phyloP scores from a whole-genome alignment of 108 stramenopile genomes.

The Parietichytrium sp. region DNA sequence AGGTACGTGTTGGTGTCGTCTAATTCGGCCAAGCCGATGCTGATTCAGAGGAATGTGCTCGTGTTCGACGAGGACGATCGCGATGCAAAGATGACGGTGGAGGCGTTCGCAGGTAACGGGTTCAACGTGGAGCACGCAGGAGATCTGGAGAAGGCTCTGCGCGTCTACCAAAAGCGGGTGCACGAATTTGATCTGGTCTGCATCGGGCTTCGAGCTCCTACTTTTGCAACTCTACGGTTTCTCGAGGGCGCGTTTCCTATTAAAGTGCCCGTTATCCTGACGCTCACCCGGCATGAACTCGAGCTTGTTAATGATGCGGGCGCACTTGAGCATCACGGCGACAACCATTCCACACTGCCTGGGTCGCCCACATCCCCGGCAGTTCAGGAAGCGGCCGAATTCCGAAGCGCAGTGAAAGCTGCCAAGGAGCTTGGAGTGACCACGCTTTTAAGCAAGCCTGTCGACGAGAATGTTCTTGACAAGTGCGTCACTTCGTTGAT shows the following conservation, averaged over 20 bases:
- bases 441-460: neutral
- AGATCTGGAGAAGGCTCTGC: neutral
- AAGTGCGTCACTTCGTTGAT: neutral
- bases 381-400: neutral
- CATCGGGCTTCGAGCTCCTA: conserved; percentile 3
- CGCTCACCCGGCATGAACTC: neutral
- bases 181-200: neutral
- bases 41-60: neutral
- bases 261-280: conserved; percentile 19
- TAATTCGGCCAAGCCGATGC: too few relatives aligned
- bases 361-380: neutral
- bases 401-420: neutral
- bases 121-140: neutral
- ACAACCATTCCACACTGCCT: too few relatives aligned
- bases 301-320: neutral
- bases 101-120: neutral
- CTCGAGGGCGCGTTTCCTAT: neutral
- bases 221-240: neutral
- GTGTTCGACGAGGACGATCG: conserved; percentile 15
- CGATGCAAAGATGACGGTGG: neutral
- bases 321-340: too few relatives aligned
- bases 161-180: neutral
- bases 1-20: too few relatives aligned
- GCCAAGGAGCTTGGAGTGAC: conserved; percentile 13
- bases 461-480: neutral